Percentiles rank a stretch among this genome's conserved stretches.
These are phyloP conservation scores for Hypoxylon sp. DNA, from an alignment of 2,329 filamentous ascomycete genomes.

Conservation along the genomic window DNA sequence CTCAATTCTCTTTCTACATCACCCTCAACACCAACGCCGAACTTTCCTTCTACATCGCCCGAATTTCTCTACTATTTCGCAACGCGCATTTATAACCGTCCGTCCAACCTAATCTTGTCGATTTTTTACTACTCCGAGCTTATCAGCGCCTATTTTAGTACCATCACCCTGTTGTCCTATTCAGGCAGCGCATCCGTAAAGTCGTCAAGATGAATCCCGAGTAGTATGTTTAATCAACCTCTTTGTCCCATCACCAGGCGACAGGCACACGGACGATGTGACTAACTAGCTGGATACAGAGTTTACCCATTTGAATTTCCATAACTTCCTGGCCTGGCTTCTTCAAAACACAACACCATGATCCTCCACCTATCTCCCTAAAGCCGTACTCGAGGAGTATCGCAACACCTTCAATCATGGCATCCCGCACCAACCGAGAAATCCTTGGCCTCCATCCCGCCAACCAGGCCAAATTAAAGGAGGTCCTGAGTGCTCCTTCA, in stretches of 20 bases:
- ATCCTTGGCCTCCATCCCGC: constrained; percentile 34
- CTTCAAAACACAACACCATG: constrained; percentile 21
- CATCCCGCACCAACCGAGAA: not conserved
- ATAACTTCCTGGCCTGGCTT: constrained; percentile 12
- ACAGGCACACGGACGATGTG: constrained; percentile 15
- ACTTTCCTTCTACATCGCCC: constrained; percentile 31
- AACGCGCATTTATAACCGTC: constrained; percentile 26
- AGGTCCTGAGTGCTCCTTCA: constrained; percentile 29
- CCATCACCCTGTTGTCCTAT: constrained; percentile 30
- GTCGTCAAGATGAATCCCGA: constrained; percentile 84
- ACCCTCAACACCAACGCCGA: constrained; percentile 36
- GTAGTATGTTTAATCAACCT: constrained; percentile 71
- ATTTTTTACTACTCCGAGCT: constrained; percentile 5
- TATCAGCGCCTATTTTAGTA: constrained; percentile 23
- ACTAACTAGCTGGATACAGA: constrained; percentile 20
- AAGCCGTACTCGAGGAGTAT: constrained; percentile 12
- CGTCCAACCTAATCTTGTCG: constrained; percentile 8
- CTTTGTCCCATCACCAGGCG: constrained; percentile 39
- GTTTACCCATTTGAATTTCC: constrained; percentile 20
- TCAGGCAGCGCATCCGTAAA: constrained; percentile 38
- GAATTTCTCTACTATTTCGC: constrained; percentile 18
- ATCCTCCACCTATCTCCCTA: constrained; percentile 7
- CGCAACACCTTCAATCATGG: constrained; percentile 24
- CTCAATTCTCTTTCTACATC: constrained; percentile 47
- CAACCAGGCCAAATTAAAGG: constrained; percentile 36